A percentile compares a stretch with the other conserved stretches of the same genome.
These are phyloP conservation scores for Arabidopsis suecica DNA, from an alignment of 345 rosid genomes.

Conservation along the genomic window DNA sequence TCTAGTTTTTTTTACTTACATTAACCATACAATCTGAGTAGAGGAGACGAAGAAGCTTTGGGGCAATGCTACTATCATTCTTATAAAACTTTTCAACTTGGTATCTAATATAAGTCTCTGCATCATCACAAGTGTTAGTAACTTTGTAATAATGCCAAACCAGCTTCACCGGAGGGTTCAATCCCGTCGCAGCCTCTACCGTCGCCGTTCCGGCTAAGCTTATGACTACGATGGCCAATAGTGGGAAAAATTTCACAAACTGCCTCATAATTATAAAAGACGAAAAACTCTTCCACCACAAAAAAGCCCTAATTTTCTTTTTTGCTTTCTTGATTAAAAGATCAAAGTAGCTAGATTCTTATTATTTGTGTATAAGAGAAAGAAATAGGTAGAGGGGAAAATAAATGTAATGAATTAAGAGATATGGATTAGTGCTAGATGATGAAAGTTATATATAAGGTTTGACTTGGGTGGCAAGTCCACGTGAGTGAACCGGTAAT, in stretches of 20 bases:
- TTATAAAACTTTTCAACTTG: slow-evolving; percentile 54
- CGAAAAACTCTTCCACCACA: slow-evolving; percentile 35
- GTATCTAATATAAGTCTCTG: slow-evolving; percentile 54
- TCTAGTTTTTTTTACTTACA: slow-evolving; percentile 44
- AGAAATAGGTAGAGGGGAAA: neutral
- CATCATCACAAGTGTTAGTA: slow-evolving; percentile 54
- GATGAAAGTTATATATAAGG: slow-evolving; percentile 33
- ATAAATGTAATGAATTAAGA: slow-evolving; percentile 35
- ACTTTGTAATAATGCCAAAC: slow-evolving; percentile 63
- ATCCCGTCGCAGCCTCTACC: slow-evolving; percentile 49
- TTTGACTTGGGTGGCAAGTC: slow-evolving; percentile 30
- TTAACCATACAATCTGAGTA: slow-evolving; percentile 77
- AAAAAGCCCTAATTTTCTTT: slow-evolving; percentile 23
- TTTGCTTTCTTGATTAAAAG: slow-evolving; percentile 6
- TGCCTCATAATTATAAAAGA: slow-evolving; percentile 16
- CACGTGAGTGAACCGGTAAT: slow-evolving; percentile 32
- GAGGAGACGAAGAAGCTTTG: slow-evolving; percentile 72
- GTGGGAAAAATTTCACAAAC: slow-evolving; percentile 24
- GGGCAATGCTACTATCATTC: slow-evolving; percentile 51
- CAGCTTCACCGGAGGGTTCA: slow-evolving; percentile 55
- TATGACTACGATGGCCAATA: slow-evolving; percentile 36
- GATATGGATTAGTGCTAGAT: slow-evolving; percentile 25
- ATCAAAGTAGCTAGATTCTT: slow-evolving; percentile 4
- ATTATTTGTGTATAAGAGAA: neutral
- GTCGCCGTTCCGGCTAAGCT: slow-evolving; percentile 36